Base-by-base conservation (phyloP, 257 asterid species). In the Nicotiana paniculata region DNA sequence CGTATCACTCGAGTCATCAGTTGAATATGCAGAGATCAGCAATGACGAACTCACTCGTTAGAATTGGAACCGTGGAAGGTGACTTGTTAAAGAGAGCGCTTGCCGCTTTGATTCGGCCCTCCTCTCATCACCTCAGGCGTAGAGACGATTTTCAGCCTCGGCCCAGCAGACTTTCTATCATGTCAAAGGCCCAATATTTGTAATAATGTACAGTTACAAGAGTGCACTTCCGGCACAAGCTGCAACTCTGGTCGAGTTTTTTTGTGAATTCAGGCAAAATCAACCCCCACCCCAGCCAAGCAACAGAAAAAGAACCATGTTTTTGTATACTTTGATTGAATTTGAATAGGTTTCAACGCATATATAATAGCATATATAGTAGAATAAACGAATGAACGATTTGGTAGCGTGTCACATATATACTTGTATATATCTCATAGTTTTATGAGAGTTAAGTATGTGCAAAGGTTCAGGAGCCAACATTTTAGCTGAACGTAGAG, bases 21-120 rank as follows among this genome's bases (percentile, higher is more conserved):
- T 83, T 95, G 91, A 91, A 95, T 57, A 91, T 91, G 97, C 83
- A 96, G 81, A 86, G 99, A 66, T 93, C 98, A 79, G 98, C 99
- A 82, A 95, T 95, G 99, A 91, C 97, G 85, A 93, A 95, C 61
- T 95, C 99, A 13, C 75, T 93, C 80, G 99, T 95, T 1, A 87
- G 99, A 32, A 95, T 95, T 62, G 98, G 98, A 1, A 90, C 99
- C 0, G 99, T 95, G 13, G 99, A 95, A 64, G 99, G 99, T 1
- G 99, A 95, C 37, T 88, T 91, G 85, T 90, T 92, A 87, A 91
- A 74, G 89, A 85, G 99, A 85, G 97, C 98, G 13, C 89, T 93
- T 8, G 88, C 99, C 28, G 90, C 98, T 68, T 82, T 95, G 85
- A 95, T 95, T 82, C 89, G 97, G 3, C 98, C 98, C 35, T 93